Evolutionary conservation across 352 stramenopile species (phyloP).

Genomic region (Stramenopiles sp.): DNA sequence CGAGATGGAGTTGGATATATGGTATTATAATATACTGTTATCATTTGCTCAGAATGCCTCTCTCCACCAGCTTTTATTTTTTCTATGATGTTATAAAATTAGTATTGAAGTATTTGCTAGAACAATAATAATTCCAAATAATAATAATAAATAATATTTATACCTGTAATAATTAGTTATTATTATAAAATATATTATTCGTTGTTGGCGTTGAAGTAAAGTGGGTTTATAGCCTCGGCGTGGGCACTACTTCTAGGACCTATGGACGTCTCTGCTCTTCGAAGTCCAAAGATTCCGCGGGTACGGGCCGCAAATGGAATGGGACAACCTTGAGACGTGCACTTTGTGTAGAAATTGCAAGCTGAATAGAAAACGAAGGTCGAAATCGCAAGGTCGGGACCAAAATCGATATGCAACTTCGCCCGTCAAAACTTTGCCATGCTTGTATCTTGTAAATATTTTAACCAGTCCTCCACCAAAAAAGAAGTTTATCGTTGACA

Average conservation of each 20-base stretch:
- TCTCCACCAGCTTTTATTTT: too few species aligned
- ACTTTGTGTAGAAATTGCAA: conserved; percentile 8
- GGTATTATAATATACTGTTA: too few species aligned
- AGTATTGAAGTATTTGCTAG: too few species aligned
- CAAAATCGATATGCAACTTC: not conserved
- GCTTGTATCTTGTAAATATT: not conserved
- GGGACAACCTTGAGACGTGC: not conserved
- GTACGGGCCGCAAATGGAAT: not conserved
- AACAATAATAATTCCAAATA: too few species aligned
- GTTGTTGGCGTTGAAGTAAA: too few species aligned
- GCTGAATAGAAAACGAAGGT: not conserved
- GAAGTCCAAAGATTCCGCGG: not conserved
- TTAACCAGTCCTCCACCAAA: conserved; percentile 1
- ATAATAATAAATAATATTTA: too few species aligned
- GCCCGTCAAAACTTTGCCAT: not conserved
- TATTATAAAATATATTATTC: not conserved
- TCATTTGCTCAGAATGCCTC: too few species aligned
- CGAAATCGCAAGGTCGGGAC: not conserved
- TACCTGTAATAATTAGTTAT: too few species aligned
- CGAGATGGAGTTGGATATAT: too few species aligned
- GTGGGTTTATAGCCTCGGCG: too few species aligned
- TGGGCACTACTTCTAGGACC: too few species aligned
- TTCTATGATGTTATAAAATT: too few species aligned
- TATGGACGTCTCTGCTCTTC: not conserved
- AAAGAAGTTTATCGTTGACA: not conserved